Conservation (phyloP, 768 basidiomycete species). For the Lentinula sp. region DNA sequence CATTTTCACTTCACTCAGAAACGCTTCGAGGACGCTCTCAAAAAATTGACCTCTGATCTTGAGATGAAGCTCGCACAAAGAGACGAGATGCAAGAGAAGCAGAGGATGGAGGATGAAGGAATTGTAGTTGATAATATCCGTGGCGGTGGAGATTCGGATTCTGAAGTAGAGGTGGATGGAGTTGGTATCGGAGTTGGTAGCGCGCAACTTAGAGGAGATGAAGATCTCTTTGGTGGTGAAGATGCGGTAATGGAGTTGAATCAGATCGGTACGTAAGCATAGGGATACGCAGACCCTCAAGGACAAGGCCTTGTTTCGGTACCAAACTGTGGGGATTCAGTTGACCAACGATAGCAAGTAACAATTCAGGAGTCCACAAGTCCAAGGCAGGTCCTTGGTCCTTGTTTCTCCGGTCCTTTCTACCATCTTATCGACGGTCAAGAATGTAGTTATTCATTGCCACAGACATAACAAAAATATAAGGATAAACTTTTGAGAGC, state of each 20-base stretch:
- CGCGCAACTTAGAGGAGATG: neutral
- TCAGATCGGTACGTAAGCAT: neutral
- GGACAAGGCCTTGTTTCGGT: too few relatives aligned
- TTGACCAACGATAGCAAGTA: too few relatives aligned
- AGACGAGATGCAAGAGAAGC: conserved; percentile 74
- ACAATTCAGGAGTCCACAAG: too few relatives aligned
- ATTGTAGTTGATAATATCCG: conserved; percentile 27
- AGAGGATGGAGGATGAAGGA: conserved; percentile 66
- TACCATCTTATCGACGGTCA: too few relatives aligned
- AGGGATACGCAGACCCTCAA: too few relatives aligned
- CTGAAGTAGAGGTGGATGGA: neutral
- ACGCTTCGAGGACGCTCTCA: conserved; percentile 90
- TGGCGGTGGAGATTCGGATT: conserved; percentile 24
- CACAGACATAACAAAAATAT: too few relatives aligned
- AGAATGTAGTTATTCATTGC: too few relatives aligned
- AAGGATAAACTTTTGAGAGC: too few relatives aligned
- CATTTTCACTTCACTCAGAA: conserved; percentile 38
- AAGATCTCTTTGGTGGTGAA: neutral
- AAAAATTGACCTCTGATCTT: conserved; percentile 80
- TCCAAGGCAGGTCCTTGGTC: too few relatives aligned
- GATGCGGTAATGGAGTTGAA: neutral
- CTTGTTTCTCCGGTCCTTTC: too few relatives aligned
- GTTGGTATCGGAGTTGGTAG: neutral
- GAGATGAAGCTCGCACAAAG: conserved; percentile 79
- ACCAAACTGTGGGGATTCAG: too few relatives aligned